Evolutionary conservation across 257 asterid species (phyloP).

Genomic region (Nyctanthes arbortristis): DNA sequence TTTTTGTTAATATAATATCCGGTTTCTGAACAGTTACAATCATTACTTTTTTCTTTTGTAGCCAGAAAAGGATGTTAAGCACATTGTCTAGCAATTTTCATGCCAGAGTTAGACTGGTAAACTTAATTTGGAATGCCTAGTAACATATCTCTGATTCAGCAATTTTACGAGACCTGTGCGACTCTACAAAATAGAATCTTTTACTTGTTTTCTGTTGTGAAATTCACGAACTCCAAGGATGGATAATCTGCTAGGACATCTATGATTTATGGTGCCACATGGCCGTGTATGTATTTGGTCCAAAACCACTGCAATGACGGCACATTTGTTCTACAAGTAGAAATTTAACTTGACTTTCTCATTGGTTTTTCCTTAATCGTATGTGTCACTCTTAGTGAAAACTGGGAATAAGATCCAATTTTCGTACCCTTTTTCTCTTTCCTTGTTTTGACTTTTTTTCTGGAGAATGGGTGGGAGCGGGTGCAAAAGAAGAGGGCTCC

Average conservation of each 20-base stretch:
- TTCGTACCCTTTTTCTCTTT: neutral
- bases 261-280: neutral
- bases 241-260: neutral
- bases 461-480: neutral
- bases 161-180: neutral
- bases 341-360: neutral
- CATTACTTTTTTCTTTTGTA: neutral
- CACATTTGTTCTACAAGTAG: neutral
- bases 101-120: conserved; percentile 8
- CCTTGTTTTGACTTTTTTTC: neutral
- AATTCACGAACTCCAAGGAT: neutral
- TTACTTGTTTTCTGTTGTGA: neutral
- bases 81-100: neutral
- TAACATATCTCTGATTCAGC: conserved; percentile 14
- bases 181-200: neutral
- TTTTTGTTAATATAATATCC: neutral
- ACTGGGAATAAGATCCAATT: neutral
- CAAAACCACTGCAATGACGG: neutral
- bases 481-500: neutral
- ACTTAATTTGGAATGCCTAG: conserved; percentile 8
- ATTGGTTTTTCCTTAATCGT: neutral
- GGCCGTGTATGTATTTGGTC: conserved; percentile 10
- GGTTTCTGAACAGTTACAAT: neutral
- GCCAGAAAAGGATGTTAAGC: neutral
- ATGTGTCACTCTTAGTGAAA: neutral